Conservation (phyloP, 352 stramenopile genomes). For the Pythium aristosporum region DNA sequence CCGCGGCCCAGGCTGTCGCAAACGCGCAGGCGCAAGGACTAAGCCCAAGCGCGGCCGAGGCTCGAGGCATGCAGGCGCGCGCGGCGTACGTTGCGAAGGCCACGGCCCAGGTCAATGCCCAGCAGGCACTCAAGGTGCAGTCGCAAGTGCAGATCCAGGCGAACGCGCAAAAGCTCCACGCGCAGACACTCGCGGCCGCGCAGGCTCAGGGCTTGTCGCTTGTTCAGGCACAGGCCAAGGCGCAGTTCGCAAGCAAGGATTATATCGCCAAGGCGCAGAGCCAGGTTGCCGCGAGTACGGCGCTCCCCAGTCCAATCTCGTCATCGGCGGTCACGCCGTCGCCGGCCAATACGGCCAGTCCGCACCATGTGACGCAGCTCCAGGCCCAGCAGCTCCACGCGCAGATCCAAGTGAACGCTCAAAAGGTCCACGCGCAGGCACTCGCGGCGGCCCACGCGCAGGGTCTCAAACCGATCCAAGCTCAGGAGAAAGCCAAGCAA, state of each 20-base stretch:
- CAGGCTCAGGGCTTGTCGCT: constrained; percentile 85
- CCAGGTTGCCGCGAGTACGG: constrained; percentile 62
- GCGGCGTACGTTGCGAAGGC: constrained; percentile 85
- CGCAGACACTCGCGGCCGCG: constrained; percentile 77
- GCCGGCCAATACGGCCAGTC: constrained; percentile 48
- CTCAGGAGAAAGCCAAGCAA: constrained; percentile 90
- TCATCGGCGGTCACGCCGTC: constrained; percentile 34
- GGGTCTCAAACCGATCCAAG: constrained; percentile 82
- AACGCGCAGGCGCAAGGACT: constrained; percentile 80
- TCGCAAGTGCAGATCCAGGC: constrained; percentile 89
- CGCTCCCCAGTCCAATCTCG: constrained; percentile 46
- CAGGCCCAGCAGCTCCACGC: constrained; percentile 80
- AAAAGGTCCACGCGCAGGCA: constrained; percentile 88
- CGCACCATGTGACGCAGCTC: constrained; percentile 55
- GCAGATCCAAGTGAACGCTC: constrained; percentile 88
- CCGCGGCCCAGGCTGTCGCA: constrained; percentile 72
- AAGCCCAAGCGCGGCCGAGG: constrained; percentile 62
- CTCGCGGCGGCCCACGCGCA: constrained; percentile 83
- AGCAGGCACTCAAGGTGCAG: constrained; percentile 80
- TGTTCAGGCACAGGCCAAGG: constrained; percentile 84
- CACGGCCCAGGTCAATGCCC: constrained; percentile 81
- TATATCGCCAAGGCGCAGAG: constrained; percentile 89
- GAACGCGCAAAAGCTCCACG: constrained; percentile 87
- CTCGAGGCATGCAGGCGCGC: constrained; percentile 77
- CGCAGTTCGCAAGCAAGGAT: constrained; percentile 86